These are phyloP conservation scores for Wickerhamiella dianesei DNA, from an alignment of 805 yeast genomes.

Conservation along the genomic window DNA sequence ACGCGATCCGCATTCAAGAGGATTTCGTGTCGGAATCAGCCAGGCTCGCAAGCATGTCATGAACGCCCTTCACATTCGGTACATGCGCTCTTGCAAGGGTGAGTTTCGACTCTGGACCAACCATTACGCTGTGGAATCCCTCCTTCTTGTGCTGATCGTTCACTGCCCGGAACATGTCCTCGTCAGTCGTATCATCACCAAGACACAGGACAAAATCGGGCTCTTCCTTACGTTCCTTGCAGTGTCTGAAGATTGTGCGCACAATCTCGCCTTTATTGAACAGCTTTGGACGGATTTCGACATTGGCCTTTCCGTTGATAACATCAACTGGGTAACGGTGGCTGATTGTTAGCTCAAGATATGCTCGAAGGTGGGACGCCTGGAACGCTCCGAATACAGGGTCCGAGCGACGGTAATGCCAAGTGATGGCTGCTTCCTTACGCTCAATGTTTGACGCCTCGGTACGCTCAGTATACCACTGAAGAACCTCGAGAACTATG, in stretches of 20 bases:
- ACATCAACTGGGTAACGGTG: constrained; percentile 72
- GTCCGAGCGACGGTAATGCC: constrained; percentile 95
- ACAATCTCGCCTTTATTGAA: constrained; percentile 97
- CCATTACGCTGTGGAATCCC: constrained; percentile 16
- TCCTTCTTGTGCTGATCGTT: constrained; percentile 41
- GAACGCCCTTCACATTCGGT: constrained; percentile 15
- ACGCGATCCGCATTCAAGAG: background rate
- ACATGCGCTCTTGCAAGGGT: constrained; percentile 26
- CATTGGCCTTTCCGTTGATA: constrained; percentile 93
- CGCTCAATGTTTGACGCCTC: constrained; percentile 80
- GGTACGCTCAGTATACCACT: constrained; percentile 67
- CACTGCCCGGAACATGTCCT: constrained; percentile 85
- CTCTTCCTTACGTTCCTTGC: constrained; percentile 24
- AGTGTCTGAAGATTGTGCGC: constrained; percentile 49
- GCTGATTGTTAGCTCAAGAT: constrained; percentile 46
- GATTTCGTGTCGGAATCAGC: background rate
- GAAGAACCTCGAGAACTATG: constrained; percentile 63
- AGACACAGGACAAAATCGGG: constrained; percentile 82
- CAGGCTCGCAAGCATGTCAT: constrained; percentile 13
- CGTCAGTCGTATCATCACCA: constrained; percentile 96
- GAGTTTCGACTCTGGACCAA: constrained; percentile 28
- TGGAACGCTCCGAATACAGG: constrained; percentile 86
- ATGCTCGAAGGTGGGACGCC: constrained; percentile 58
- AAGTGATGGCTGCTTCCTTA: constrained; percentile 86
- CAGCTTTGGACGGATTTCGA: constrained; percentile 91